A percentile compares a stretch with the other conserved stretches of the same genome.
These are phyloP conservation scores for Cyclotella sp. DNA, from an alignment of 108 stramenopile species.

Conservation along the genomic window DNA sequence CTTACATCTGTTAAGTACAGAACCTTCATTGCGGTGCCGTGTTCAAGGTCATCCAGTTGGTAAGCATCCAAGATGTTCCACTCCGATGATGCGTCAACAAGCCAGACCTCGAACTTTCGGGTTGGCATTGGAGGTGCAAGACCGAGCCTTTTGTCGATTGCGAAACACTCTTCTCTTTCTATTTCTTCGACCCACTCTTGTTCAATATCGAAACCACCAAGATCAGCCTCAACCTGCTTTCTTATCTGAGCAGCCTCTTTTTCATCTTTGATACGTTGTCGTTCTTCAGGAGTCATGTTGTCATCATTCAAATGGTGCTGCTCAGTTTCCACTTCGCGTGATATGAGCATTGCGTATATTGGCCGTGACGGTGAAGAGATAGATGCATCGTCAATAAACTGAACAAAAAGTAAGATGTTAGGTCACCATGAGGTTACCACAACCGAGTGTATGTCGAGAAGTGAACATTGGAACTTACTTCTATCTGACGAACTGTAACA, in stretches of 20 bases:
- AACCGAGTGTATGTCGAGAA: background rate
- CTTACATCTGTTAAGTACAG: conserved; percentile 78
- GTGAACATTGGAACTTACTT: conserved; percentile 15
- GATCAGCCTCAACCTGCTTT: conserved; percentile 90
- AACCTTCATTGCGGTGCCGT: conserved; percentile 77
- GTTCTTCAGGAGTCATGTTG: conserved; percentile 77
- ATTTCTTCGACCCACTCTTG: conserved; percentile 93
- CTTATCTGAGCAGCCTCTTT: conserved; percentile 79
- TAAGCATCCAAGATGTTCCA: conserved; percentile 84
- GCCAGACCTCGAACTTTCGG: conserved; percentile 79
- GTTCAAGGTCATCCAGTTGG: conserved; percentile 77
- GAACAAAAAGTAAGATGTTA: background rate
- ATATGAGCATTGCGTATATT: conserved; percentile 80
- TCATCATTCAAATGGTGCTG: conserved; percentile 79
- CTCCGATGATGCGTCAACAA: conserved; percentile 81
- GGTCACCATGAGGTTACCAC: background rate
- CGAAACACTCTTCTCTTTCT: conserved; percentile 85
- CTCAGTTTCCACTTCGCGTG: conserved; percentile 78
- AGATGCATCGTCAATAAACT: conserved; percentile 72
- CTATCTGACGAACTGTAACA: conserved; percentile 51
- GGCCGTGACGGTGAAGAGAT: conserved; percentile 70
- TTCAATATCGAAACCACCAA: conserved; percentile 90
- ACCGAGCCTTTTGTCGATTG: conserved; percentile 69
- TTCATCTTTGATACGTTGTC: conserved; percentile 70
- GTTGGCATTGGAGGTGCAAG: conserved; percentile 75